Evolutionary conservation across 2,329 filamentous ascomycete species (phyloP), one percentile per base, ranked within the genome.

Genomic region (Hypoxylon sp.): DNA sequence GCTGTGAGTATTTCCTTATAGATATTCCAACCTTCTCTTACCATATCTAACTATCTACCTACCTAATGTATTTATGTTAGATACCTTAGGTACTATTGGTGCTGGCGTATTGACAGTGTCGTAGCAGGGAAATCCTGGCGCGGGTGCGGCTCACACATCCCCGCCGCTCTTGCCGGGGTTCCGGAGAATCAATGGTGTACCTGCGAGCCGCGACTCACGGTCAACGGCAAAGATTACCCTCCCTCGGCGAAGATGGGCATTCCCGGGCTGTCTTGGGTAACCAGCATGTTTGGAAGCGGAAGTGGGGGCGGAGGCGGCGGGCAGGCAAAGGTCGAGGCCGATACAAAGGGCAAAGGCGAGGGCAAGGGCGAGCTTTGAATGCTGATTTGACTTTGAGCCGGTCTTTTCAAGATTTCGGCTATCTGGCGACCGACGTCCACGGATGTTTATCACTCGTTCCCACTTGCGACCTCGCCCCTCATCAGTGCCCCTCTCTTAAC

Each of bases 41-140:
- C 30, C 14, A 32, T 20, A 11, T 6, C 56, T 18, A 4, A 5
- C 28, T 38, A n/a, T n/a, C n/a, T n/a, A n/a, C n/a, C n/a, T n/a
- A n/a, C n/a, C n/a, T n/a, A n/a, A n/a, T n/a, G n/a, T n/a, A n/a
- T n/a, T n/a, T n/a, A n/a, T n/a, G n/a, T n/a, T n/a, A n/a, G n/a
- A n/a, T n/a, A 16, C 2, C 2, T 2, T 22, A 36, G 5, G 9
- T 44, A 30, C 40, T 30, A 24, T 38, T 38, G 32, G 8, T 11
- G 11, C 24, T 20, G 5, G 20, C 16, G 36, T 30, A 46, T 59
- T 67, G 53, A 67, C 38, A 11, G 7, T 2, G 9, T 36, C 18
- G 33, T 61, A 84, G 83, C 80, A 26, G 84, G 82, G 73, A 78
- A 80, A 69, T 73, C 82, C 24, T 84, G 83, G 83, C 80, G 81